phyloP scores from a whole-genome alignment of 2,329 filamentous ascomycete genomes.

The Pseudogymnoascus sp. region DNA sequence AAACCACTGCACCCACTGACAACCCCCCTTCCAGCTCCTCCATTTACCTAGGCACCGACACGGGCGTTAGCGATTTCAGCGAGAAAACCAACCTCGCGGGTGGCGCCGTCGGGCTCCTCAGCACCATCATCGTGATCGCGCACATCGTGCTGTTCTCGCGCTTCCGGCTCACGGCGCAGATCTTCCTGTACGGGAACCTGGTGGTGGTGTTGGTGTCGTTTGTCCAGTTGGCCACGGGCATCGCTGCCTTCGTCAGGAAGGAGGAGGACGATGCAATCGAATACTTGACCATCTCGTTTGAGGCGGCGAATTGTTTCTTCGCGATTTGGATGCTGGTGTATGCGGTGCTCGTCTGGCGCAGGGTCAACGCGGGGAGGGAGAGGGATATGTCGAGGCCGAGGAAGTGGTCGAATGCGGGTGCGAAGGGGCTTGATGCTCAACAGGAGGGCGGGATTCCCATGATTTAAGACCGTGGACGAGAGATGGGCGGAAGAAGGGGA shows the following conservation, averaged over 20 bases:
- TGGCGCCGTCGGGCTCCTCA: background rate
- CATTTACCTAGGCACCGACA: background rate
- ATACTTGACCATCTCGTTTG: no score
- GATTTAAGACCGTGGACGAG: background rate
- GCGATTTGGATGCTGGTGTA: background rate
- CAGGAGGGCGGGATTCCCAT: background rate
- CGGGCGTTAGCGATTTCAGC: background rate
- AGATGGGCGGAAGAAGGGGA: background rate
- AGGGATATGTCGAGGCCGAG: background rate
- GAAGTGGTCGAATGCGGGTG: background rate
- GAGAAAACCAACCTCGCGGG: background rate
- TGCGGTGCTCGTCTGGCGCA: background rate
- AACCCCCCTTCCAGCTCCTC: background rate
- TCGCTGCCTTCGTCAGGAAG: background rate
- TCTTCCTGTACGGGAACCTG: background rate
- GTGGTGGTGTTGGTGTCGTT: background rate
- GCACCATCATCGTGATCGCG: background rate
- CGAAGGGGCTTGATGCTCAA: background rate
- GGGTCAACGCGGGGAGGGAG: background rate
- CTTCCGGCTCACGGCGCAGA: background rate
- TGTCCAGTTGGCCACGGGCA: background rate
- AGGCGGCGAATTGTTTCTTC: background rate
- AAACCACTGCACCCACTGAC: background rate
- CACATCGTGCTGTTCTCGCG: background rate
- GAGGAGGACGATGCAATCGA: no score